Conservation (phyloP, 192 early-diverging fungal genomes). For the Chytriomyces hyalinus region DNA sequence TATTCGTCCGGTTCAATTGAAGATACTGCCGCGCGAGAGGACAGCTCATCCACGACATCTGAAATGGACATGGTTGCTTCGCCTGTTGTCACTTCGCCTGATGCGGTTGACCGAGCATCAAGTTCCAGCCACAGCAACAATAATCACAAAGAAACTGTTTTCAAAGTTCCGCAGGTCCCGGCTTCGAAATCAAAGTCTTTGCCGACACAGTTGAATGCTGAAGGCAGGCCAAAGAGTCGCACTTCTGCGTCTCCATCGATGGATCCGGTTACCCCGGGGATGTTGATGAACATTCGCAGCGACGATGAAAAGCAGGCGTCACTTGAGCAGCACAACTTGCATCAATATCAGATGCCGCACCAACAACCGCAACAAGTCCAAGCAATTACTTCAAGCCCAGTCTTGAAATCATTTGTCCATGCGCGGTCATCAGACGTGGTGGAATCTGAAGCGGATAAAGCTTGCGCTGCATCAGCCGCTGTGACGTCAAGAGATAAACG, state of each 20-base stretch:
- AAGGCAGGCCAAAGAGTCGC: not conserved
- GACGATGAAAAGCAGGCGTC: conserved; percentile 15
- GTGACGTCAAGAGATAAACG: too few species aligned
- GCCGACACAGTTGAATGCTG: too few species aligned
- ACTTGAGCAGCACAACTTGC: not conserved
- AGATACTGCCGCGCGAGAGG: not conserved
- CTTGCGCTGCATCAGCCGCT: too few species aligned
- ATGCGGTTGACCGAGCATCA: too few species aligned
- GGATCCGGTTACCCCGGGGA: conserved; percentile 20
- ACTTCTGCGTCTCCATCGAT: conserved; percentile 1
- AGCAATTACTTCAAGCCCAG: too few species aligned
- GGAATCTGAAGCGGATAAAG: too few species aligned
- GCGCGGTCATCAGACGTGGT: too few species aligned
- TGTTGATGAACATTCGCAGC: conserved; percentile 10
- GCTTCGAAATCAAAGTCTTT: not conserved
- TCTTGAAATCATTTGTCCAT: too few species aligned
- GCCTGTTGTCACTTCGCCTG: too few species aligned
- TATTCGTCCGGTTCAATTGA: conserved; percentile 20
- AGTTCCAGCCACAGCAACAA: too few species aligned
- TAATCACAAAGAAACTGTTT: not conserved
- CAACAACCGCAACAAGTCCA: not conserved
- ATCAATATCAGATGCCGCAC: not conserved
- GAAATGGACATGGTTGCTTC: too few species aligned
- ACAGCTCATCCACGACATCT: too few species aligned
- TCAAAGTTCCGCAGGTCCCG: conserved; percentile 25